Conservation (phyloP, 805 yeast genomes). For the Sugiyamaella chiloensis region DNA sequence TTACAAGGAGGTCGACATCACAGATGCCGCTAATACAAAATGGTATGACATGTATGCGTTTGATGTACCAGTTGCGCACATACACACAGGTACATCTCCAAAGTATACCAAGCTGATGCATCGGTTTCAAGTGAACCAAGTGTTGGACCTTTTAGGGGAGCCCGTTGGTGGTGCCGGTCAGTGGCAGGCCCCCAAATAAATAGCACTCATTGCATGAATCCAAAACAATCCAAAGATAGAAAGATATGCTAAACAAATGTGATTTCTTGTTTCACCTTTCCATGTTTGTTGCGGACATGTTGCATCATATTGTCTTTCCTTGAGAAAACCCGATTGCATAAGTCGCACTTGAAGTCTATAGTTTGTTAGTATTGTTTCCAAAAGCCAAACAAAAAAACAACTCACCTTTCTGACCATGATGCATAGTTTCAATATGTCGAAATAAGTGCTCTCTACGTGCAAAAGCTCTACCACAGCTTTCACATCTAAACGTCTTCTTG, state of each 20-base stretch:
- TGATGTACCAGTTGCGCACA: constrained; percentile 38
- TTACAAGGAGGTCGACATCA: constrained; percentile 32
- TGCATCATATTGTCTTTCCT: constrained; percentile 29
- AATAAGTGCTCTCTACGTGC: constrained; percentile 26
- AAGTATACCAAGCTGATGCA: constrained; percentile 28
- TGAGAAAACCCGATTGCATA: constrained; percentile 24
- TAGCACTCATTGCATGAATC: no score
- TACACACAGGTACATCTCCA: constrained; percentile 14
- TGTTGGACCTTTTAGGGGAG: constrained; percentile 15
- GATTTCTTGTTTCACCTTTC: constrained; percentile 7
- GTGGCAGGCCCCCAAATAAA: not conserved
- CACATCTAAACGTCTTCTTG: constrained; percentile 24
- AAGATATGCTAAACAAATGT: constrained; percentile 4
- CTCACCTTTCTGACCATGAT: constrained; percentile 23
- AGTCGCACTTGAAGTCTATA: constrained; percentile 21
- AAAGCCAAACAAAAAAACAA: constrained; percentile 7
- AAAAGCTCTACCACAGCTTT: constrained; percentile 24
- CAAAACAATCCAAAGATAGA: not conserved
- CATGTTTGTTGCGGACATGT: constrained; percentile 26
- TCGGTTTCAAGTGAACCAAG: constrained; percentile 23
- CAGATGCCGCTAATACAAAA: constrained; percentile 31
- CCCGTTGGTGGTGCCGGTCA: not conserved
- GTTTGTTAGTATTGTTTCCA: not conserved
- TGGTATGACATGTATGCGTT: constrained; percentile 38
- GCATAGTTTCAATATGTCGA: constrained; percentile 27